Evolutionary conservation across 345 rosid genomes (phyloP), one percentile per base, ranked within the genome.

Genomic region (Eutrema yunnanense): DNA sequence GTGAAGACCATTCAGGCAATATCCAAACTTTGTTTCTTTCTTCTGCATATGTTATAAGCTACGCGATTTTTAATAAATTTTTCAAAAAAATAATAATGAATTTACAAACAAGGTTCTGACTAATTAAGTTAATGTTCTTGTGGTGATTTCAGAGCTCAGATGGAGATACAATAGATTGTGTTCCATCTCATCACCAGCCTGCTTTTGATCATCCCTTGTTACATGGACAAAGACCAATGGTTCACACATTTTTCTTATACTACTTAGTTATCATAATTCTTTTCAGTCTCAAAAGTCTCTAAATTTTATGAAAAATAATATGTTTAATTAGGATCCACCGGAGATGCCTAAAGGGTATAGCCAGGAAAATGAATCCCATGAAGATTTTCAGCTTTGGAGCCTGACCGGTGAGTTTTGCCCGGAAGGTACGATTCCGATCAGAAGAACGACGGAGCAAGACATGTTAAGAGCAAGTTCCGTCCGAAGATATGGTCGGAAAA

Each of bases 201-300:
- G 99, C 98, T 68, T 95, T 92, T 42, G 99, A 95, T 81, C 94
- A 92, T 80, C 92, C 96, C 12, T 65, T 69, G 67, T 73, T 95
- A 69, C 82, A 79, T 54, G 98, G 98, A 42, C 83, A 83, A 37
- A 82, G 72, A 19, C 92, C 96, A 56, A 63, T 84, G 94, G 98
- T 92, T 85, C 36, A 3, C 72, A 27, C 26, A 44, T 71, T 14
- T 16, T 65, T 22, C 2, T 22, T 22, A 22, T 22, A 22, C 47
- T 53, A 49, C 13, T 73, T 52, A 32, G 12, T 40, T n/a, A 6
- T 62, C 19, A 26, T 48, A 37, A 3, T 3, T 34, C 0, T 19
- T 36, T 59, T 3, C 5, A 49, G 51, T 44, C 69, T 34, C 53
- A 44, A 64, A 68, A 49, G 51, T 44, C 69, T 34, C 53, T 44